Evolutionary conservation across 148 eudicot genomes (phyloP), one percentile per base, ranked within the genome.

Genomic region (Rhododendron simsii): DNA sequence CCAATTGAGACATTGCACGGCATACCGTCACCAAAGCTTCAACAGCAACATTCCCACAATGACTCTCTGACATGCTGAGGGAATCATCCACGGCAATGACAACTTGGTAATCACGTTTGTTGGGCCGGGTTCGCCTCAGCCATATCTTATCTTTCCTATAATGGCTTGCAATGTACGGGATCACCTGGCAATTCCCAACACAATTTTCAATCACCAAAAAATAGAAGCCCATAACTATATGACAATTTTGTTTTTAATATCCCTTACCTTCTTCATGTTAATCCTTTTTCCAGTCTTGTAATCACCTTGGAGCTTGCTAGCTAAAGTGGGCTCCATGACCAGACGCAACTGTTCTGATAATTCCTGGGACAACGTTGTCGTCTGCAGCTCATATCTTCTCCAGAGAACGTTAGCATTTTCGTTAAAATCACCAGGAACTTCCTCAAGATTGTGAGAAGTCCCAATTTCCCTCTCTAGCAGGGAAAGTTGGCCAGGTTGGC

Each of bases 261-360:
- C 48, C 65, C 2, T 82, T 91, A 97, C 99, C 94, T 95, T 95
- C 87, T 95, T 97, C 98, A 97, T 97, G 90, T 97, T 97, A 87
- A 97, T 97, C 90, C 99, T 91, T 91, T 97, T 97, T 81, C 99
- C 99, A 83, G 99, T 95, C 87, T 90, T 93, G 93, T 94, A 97
- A 93, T 97, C 99, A 65, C 99, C 99, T 88, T 93, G 95, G 18
- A 97, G 99, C 91, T 94, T 97, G 94, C 96, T 95, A 85, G 99
- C 99, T 84, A 94, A 87, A 50, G 99, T 97, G 71, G 99, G 99
- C 81, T 97, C 98, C 98, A 97, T 93, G 59, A 95, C 94, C 53
- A 95, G 89, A 80, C 99, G 98, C 88, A 97, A 87, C 89, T 97
- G 98, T 90, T 97, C 98, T 78, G 99, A 94, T 89, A 97, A 90